phyloP scores from a whole-genome alignment of 2,329 filamentous ascomycete genomes.

The Apiospora malaysiana region DNA sequence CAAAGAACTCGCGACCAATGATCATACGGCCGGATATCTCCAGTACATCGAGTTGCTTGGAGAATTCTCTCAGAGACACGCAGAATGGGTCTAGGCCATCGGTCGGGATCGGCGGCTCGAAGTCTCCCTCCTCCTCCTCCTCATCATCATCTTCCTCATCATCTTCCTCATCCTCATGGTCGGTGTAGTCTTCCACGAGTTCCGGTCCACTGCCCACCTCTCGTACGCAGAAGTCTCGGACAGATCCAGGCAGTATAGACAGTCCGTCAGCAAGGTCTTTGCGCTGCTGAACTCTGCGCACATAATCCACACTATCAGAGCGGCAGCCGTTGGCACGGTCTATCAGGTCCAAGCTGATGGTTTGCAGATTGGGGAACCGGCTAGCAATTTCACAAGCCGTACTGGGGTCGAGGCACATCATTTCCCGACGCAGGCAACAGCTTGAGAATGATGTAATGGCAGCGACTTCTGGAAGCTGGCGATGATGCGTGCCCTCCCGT shows the following conservation, averaged over 20 bases:
- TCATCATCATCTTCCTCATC: too few relatives aligned
- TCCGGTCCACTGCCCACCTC: too few relatives aligned
- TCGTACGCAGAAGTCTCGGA: background rate
- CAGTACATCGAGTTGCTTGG: background rate
- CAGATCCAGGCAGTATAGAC: background rate
- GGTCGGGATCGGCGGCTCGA: background rate
- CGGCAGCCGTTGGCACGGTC: background rate
- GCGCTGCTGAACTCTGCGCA: background rate
- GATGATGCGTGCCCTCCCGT: too few relatives aligned
- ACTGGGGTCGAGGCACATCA: background rate
- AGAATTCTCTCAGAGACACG: background rate
- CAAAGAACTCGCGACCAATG: background rate
- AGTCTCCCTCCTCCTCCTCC: background rate
- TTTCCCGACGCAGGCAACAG: background rate
- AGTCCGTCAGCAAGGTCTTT: background rate
- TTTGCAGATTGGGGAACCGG: background rate
- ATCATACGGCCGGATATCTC: too few relatives aligned
- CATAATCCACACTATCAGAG: too few relatives aligned
- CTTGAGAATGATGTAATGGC: background rate
- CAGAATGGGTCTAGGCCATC: background rate
- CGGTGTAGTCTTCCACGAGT: too few relatives aligned
- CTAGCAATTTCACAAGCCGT: background rate
- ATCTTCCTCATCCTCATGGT: too few relatives aligned
- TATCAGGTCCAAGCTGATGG: background rate
- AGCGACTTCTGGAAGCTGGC: background rate